phyloP scores from a whole-genome alignment of 768 basidiomycete genomes.

The Lactarius vividus region DNA sequence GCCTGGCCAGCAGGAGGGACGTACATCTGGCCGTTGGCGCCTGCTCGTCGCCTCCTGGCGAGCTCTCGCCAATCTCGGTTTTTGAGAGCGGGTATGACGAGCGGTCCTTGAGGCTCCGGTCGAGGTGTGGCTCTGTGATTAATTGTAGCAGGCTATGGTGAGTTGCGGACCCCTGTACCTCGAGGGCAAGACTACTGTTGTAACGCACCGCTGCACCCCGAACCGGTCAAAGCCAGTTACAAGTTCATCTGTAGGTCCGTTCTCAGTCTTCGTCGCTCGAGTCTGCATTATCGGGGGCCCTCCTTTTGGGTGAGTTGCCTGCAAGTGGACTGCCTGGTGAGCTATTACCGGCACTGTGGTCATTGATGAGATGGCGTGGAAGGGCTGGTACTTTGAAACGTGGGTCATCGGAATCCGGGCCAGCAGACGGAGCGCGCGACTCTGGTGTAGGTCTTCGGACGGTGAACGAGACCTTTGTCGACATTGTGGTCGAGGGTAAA shows the following conservation, averaged over 20 bases:
- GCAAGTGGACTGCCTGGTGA: conserved; percentile 56
- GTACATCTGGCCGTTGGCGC: conserved; percentile 43
- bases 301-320: conserved; percentile 47
- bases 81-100: conserved; percentile 82
- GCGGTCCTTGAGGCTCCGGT: conserved; percentile 52
- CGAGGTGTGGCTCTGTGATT: conserved; percentile 46
- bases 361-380: conserved; percentile 52
- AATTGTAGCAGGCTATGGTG: conserved; percentile 51
- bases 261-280: conserved; percentile 55
- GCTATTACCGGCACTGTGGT: conserved; percentile 29
- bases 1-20: conserved; percentile 62
- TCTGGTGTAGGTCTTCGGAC: conserved; percentile 74
- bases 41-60: conserved; percentile 61
- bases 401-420: conserved; percentile 55
- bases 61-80: conserved; percentile 90
- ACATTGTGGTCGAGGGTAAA: neutral
- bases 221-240: conserved; percentile 71
- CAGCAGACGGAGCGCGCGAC: conserved; percentile 61
- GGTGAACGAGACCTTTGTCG: conserved; percentile 66
- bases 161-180: conserved; percentile 59
- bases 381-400: conserved; percentile 58
- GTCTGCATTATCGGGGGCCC: conserved; percentile 44
- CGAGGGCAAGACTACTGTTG: conserved; percentile 14
- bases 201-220: conserved; percentile 83
- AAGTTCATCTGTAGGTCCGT: conserved; percentile 55